A percentile compares a stretch with the other conserved stretches of the same genome.
Conservation (phyloP, 2,329 filamentous ascomycete genomes). For the Achaetomium macrosporum region DNA sequence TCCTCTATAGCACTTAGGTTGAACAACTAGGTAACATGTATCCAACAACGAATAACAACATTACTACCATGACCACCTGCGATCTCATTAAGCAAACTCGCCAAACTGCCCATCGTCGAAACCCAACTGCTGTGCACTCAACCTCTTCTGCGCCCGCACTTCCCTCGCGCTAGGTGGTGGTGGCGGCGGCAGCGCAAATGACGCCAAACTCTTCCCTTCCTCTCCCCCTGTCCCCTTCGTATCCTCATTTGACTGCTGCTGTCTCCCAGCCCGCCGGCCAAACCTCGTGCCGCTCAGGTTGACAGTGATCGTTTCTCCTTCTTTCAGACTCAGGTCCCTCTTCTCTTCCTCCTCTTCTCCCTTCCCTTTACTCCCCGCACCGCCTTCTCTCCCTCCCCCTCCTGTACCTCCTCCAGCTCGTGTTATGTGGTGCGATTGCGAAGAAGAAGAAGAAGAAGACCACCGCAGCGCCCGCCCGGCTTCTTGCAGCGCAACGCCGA, state of each 20-base stretch:
- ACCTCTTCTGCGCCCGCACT: conserved; percentile 53
- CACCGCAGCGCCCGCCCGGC: conserved; percentile 60
- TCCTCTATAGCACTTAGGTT: not conserved
- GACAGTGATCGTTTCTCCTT: conserved; percentile 82
- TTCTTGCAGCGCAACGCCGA: conserved; percentile 74
- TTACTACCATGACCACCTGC: not conserved
- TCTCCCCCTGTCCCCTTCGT: conserved; percentile 22
- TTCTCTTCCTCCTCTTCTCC: conserved; percentile 46
- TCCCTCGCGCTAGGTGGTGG: conserved; percentile 60
- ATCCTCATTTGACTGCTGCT: conserved; percentile 25
- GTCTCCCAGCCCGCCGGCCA: conserved; percentile 39
- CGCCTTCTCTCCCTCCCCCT: conserved; percentile 25
- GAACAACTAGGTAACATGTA: not conserved
- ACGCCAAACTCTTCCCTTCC: conserved; percentile 35
- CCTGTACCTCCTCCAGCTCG: conserved; percentile 19
- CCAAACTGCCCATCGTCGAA: conserved; percentile 88
- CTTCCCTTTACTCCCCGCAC: conserved; percentile 19
- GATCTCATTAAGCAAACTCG: conserved; percentile 56
- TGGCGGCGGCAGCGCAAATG: conserved; percentile 72
- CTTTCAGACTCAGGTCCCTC: conserved; percentile 79
- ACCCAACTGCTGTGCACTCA: conserved; percentile 59
- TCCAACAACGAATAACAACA: not conserved
- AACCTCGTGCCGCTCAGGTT: conserved; percentile 59
- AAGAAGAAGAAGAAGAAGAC: not conserved
- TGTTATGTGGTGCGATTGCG: no score